These are phyloP conservation scores for Lactifluus echinatus DNA, from an alignment of 768 basidiomycete species.

Conservation along the genomic window DNA sequence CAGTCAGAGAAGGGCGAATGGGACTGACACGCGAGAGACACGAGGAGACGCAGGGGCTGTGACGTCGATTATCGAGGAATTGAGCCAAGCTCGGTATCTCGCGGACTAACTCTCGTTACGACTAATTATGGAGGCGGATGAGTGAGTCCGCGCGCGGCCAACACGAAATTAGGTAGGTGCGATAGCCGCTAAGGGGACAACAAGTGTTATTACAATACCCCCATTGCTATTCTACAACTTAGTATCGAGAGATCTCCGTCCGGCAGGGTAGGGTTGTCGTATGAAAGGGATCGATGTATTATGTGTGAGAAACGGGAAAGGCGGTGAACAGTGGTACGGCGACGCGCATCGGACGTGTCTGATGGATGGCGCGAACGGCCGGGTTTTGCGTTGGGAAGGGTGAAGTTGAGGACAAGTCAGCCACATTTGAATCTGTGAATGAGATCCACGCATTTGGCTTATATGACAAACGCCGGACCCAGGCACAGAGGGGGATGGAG, in stretches of 20 bases:
- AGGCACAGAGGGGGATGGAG: slow-evolving; percentile 8
- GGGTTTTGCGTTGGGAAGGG: slow-evolving; percentile 14
- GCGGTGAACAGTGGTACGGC: slow-evolving; percentile 16
- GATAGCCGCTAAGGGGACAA: slow-evolving; percentile 6
- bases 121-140: slow-evolving; percentile 15
- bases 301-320: slow-evolving; percentile 13
- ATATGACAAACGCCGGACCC: slow-evolving; percentile 18
- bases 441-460: slow-evolving; percentile 20
- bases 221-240: too few relatives aligned
- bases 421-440: slow-evolving; percentile 18
- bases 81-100: slow-evolving; percentile 14
- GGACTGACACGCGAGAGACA: slow-evolving; percentile 7
- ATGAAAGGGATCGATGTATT: too few relatives aligned
- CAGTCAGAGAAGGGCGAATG: neutral
- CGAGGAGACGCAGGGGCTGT: slow-evolving; percentile 13
- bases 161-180: slow-evolving; percentile 16
- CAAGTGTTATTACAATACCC: too few relatives aligned
- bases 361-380: slow-evolving; percentile 16
- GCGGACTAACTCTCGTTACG: slow-evolving; percentile 4
- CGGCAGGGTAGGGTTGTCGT: neutral
- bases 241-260: slow-evolving; percentile 12
- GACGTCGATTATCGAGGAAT: slow-evolving; percentile 18
- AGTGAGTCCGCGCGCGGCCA: slow-evolving; percentile 10
- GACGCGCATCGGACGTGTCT: slow-evolving; percentile 17
- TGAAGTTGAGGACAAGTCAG: slow-evolving; percentile 4